These are phyloP conservation scores for Rhynchosporium graminicola DNA, from an alignment of 2,329 filamentous ascomycete species.

Conservation along the genomic window DNA sequence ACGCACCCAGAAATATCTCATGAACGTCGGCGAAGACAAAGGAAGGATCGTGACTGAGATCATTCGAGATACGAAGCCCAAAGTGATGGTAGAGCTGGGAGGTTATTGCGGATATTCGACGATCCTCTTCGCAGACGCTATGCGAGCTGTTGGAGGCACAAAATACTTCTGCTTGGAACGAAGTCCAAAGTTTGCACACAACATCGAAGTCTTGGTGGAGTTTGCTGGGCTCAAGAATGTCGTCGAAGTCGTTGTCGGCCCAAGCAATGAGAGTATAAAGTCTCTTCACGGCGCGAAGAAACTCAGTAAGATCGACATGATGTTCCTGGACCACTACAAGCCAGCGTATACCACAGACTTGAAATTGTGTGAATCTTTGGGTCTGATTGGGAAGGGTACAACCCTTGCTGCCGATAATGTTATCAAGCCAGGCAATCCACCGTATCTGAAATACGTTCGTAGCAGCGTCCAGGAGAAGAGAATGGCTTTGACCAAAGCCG, in stretches of 20 bases:
- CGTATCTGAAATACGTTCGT: constrained; percentile 70
- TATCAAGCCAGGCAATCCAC: constrained; percentile 69
- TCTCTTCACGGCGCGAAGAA: constrained; percentile 54
- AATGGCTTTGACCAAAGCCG: constrained; percentile 48
- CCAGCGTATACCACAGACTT: constrained; percentile 73
- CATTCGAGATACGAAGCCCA: constrained; percentile 66
- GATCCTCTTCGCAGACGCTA: constrained; percentile 70
- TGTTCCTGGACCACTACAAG: constrained; percentile 80
- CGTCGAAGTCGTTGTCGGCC: constrained; percentile 70
- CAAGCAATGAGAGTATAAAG: constrained; percentile 65
- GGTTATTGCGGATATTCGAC: constrained; percentile 83
- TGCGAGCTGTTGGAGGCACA: constrained; percentile 63
- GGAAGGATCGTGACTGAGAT: constrained; percentile 69
- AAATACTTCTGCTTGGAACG: constrained; percentile 72
- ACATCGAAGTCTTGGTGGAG: constrained; percentile 68
- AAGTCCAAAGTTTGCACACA: constrained; percentile 71
- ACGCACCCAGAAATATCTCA: constrained; percentile 67
- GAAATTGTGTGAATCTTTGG: constrained; percentile 73
- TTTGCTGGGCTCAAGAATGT: constrained; percentile 72
- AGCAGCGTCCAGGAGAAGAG: constrained; percentile 64
- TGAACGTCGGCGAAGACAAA: constrained; percentile 79
- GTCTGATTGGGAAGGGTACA: constrained; percentile 61
- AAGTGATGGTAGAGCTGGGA: constrained; percentile 75
- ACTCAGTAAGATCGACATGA: constrained; percentile 34
- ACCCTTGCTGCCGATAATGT: constrained; percentile 71